Conservation (phyloP, 2,329 filamentous ascomycete species). For the Fusarium temperatum region DNA sequence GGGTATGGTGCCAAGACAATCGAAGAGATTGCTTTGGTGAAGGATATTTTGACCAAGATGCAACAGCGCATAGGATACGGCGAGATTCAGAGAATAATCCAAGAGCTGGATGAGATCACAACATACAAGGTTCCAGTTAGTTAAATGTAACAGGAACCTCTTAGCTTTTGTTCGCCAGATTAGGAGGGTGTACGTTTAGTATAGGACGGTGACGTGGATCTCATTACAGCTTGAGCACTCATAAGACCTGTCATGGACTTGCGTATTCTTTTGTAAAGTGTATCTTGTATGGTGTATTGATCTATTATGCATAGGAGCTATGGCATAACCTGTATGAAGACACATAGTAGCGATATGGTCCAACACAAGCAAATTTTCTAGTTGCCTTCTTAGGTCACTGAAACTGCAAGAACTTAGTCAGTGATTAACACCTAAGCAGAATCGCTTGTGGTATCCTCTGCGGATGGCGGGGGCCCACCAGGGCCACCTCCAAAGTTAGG, state of each 20-base stretch:
- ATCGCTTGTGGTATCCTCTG: not conserved
- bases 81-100: not conserved
- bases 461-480: not conserved
- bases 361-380: no score
- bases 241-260: no score
- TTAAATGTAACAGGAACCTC: no score
- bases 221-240: no score
- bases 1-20: not conserved
- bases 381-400: no score
- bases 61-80: not conserved
- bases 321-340: not conserved
- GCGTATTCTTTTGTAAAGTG: accelerated
- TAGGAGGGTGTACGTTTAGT: no score
- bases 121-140: not conserved
- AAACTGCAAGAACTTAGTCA: accelerated
- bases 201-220: no score
- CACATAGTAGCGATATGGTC: no score
- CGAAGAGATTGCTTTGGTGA: not conserved
- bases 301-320: not conserved
- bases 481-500: not conserved
- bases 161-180: accelerated
- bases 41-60: not conserved
- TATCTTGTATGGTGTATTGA: not conserved
- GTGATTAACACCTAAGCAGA: not conserved
- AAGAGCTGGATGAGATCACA: not conserved